Conservation (phyloP, 2,329 filamentous ascomycete species). For the Ceratocystis harringtonii region DNA sequence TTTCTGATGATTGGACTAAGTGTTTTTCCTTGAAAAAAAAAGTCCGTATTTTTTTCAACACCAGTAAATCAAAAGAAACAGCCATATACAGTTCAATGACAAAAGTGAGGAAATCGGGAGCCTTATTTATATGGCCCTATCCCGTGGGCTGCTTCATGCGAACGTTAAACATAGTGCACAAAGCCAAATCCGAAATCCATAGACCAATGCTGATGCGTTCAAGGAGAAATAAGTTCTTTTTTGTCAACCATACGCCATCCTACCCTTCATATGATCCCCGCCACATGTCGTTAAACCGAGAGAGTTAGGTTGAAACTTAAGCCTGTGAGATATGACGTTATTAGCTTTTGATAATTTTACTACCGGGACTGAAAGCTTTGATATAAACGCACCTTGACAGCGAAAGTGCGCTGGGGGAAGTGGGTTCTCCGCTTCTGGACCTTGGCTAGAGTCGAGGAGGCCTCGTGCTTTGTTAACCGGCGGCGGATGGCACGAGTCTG, state of each 20-base stretch:
- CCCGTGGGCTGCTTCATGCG: constrained; percentile 17
- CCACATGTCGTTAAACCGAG: constrained; percentile 15
- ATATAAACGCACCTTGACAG: constrained; percentile 62
- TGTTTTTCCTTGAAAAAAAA: constrained; percentile 4
- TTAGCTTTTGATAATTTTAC: not conserved
- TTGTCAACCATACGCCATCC: constrained; percentile 18
- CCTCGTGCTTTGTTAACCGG: constrained; percentile 84
- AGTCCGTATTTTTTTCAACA: constrained; percentile 15
- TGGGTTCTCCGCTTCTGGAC: constrained; percentile 89
- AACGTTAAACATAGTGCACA: constrained; percentile 16
- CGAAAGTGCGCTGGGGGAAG: constrained; percentile 98
- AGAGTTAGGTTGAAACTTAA: constrained; percentile 16
- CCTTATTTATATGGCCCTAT: constrained; percentile 16
- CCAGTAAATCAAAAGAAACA: constrained; percentile 11
- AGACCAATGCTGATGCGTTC: constrained; percentile 18
- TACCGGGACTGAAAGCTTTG: not conserved
- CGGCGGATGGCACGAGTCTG: constrained; percentile 96
- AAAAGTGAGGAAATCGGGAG: constrained; percentile 14
- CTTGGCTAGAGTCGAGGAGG: constrained; percentile 73
- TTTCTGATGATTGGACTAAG: not conserved
- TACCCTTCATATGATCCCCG: constrained; percentile 17
- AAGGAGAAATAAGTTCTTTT: constrained; percentile 17
- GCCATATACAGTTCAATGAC: constrained; percentile 9
- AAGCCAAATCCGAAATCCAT: constrained; percentile 18
- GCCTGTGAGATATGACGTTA: constrained; percentile 2